Evolutionary conservation across 176 grass and related monocot genomes (phyloP).

Genomic region (Lolium multiflorum): DNA sequence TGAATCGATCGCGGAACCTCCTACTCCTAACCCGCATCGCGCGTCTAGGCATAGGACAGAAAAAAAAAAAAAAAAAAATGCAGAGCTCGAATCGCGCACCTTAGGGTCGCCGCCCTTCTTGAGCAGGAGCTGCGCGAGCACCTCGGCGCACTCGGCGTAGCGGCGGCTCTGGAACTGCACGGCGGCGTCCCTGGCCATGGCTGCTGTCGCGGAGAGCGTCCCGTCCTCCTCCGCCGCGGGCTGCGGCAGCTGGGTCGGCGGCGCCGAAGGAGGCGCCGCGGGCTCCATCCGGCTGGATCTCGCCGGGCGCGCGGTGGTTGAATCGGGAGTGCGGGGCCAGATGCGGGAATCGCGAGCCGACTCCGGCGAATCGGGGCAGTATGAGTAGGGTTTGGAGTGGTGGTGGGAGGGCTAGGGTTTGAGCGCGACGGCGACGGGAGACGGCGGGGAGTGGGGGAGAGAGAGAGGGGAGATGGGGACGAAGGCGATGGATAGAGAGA

Average conservation of each 20-base stretch:
- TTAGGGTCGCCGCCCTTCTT: conserved; percentile 86
- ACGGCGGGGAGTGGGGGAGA: not conserved
- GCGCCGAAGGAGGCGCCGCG: conserved; percentile 56
- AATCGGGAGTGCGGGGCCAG: conserved; percentile 18
- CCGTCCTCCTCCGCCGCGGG: conserved; percentile 52
- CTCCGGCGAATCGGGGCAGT: not conserved
- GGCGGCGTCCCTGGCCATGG: conserved; percentile 75
- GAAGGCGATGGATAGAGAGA: conserved; percentile 42
- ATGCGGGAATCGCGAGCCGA: conserved; percentile 12
- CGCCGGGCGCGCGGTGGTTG: conserved; percentile 4
- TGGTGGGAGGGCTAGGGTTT: conserved; percentile 53
- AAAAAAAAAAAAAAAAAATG: not conserved
- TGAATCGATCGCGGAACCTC: not conserved
- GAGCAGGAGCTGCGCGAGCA: conserved; percentile 69
- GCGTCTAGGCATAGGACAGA: not conserved
- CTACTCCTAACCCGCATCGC: not conserved
- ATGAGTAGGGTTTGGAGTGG: conserved; percentile 39
- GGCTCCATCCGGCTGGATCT: conserved; percentile 61
- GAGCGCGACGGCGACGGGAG: conserved; percentile 35
- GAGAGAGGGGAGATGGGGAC: conserved; percentile 28
- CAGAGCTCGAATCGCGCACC: conserved; percentile 48
- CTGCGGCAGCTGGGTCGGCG: conserved; percentile 27
- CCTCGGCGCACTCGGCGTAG: conserved; percentile 67
- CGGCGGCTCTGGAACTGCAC: conserved; percentile 75
- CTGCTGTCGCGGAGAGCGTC: conserved; percentile 61